phyloP scores from a whole-genome alignment of 805 yeast species.

The Vanderwaltozyma polyspora region DNA sequence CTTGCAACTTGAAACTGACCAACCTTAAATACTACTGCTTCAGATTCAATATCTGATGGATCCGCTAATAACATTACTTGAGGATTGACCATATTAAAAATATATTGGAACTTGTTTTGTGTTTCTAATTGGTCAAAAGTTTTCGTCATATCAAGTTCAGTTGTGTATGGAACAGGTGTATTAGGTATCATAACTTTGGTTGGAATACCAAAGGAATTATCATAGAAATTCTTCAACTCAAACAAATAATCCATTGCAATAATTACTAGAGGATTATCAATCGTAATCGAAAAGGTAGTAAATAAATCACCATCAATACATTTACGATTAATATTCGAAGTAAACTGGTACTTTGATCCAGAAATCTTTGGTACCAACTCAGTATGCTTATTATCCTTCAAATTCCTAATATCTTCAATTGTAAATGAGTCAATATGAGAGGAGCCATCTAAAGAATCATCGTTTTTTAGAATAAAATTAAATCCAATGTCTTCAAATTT shows the following conservation, averaged over 20 bases:
- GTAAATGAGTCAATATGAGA: constrained; percentile 61
- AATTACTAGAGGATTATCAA: constrained; percentile 72
- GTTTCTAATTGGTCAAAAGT: not conserved
- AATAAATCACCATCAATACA: constrained; percentile 32
- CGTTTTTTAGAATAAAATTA: constrained; percentile 38
- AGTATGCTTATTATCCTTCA: constrained; percentile 56
- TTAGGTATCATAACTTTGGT: constrained; percentile 5
- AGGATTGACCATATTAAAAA: constrained; percentile 63
- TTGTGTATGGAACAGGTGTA: not conserved
- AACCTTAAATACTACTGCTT: constrained; percentile 82
- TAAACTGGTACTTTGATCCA: constrained; percentile 59
- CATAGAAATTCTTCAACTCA: constrained; percentile 56
- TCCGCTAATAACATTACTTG: constrained; percentile 75
- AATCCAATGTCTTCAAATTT: constrained; percentile 50
- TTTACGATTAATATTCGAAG: constrained; percentile 39
- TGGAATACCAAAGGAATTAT: constrained; percentile 13
- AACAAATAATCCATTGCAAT: constrained; percentile 79
- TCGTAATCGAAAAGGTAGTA: constrained; percentile 44
- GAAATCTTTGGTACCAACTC: constrained; percentile 67
- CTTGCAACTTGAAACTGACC: constrained; percentile 66
- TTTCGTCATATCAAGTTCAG: not conserved
- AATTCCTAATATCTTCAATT: constrained; percentile 60
- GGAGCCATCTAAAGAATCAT: constrained; percentile 48
- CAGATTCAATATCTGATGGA: constrained; percentile 55
- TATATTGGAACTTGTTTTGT: constrained; percentile 31